Base-by-base conservation (phyloP, 2,329 filamentous ascomycete genomes). In the Exophiala oligosperma region DNA sequence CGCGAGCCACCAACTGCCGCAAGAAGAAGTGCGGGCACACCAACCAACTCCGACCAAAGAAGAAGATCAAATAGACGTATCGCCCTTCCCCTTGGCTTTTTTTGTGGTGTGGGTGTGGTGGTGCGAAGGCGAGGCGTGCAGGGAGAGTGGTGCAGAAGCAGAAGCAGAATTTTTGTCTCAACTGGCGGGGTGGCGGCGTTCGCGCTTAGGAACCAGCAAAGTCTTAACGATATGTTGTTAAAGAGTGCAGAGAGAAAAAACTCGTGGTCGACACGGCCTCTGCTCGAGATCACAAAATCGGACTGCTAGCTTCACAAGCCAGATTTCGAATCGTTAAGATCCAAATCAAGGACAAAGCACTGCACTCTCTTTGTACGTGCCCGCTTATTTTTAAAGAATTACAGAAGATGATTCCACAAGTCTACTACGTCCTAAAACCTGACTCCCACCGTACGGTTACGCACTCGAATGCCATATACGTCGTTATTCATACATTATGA, bases 31-130 rank as follows among this genome's bases (percentile, higher is more conserved):
- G 93, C 82, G 94, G 93, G 67, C 94, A 97, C 89, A 95, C 89
- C 84, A 97, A 97, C 91, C 94, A 99, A 88, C 91, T 99, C 79
- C 91, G 94, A 83, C 94, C 94, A 81, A 99, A 99, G 93, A 99
- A 99, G 92, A 99, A 99, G 93, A 87, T 96, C 79, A 96, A 97
- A 84, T 93, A 89, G 79, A 82, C 79, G 77, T 74, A 77, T 82
- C 71, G 74, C 70, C 67, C 70, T 70, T 17, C 17, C 17, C 17
- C 17, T 17, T 17, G 17, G 17, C 17, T 17, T 17, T 17, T 17
- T 17, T 17, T 17, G 17, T 17, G 17, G 17, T 17, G 17, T 17
- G 17, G 65, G 66, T 70, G 70, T 69, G 67, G 28, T 56, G 38
- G 52, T 57, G 66, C 66, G 66, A 66, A 63, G 58, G 65, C 66